Base-by-base conservation (phyloP, 2,329 filamentous ascomycete genomes). In the Ophiostoma sp. region DNA sequence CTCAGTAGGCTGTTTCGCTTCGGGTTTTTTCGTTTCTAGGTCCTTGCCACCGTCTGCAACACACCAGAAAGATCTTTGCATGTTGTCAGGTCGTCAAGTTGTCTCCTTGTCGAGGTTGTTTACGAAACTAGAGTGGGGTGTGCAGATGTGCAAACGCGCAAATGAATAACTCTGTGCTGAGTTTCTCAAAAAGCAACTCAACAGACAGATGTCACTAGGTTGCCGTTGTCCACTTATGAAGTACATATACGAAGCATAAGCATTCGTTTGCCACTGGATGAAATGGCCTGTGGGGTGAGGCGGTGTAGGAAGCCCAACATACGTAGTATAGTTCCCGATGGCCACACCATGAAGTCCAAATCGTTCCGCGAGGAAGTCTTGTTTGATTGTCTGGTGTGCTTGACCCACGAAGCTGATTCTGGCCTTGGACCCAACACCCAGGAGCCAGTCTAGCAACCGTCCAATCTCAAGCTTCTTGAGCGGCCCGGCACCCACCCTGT, bases 401-500 rank as follows among this genome's bases (percentile, higher is more conserved):
- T 59, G 55, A 33, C 42, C 28, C 55, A 59, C n/a, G 28, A 59
- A 55, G 25, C 12, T 28, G 52, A 57, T 22, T 15, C 39, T 42
- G 11, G 12, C 39, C 39, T 11, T 11, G 39, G 39, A 48, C 42
- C 42, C 42, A 19, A 36, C 4, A 48, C 42, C 55, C 17, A 33
- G 28, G 55, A 17, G 11, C 52, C 25, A 59, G 28, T 19, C 3
- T 31, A 7, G 55, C 15, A 33, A 33, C 28, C 28, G 12, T 25
- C 19, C n/a, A 6, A 42, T 42, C 28, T 66, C 45, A 66, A 71
- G n/a, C 17, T 55, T n/a, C 17, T 39, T 52, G 48, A 42, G 28
- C 70, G 59, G 59, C 45, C 59, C 45, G 70, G 45, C 61, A 59
- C 28, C 55, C 55, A 33, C 50, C n/a, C n/a, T n/a, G n/a, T n/a